Base-by-base conservation (phyloP, 768 basidiomycete genomes). In the Russula earlei region DNA sequence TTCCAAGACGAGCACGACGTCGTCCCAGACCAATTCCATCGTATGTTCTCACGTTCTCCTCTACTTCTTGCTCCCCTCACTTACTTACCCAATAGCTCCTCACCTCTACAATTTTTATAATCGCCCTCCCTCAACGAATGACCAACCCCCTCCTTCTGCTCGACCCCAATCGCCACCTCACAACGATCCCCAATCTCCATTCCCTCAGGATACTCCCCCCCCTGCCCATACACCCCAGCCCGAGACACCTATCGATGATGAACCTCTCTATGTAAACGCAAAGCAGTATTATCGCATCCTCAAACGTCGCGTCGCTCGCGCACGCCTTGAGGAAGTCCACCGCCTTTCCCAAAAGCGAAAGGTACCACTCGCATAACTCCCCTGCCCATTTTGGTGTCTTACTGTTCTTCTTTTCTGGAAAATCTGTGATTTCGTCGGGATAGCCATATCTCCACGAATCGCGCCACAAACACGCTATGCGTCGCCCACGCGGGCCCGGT, bases 241-340 rank as follows among this genome's bases (percentile, higher is more conserved):
- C 19, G 76, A 75, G 58, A 36, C 63, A 4, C 71, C 70, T 56
- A 77, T 90, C 64, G 94, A 97, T 72, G 93, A 97, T 61, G 95
- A 99, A 69, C 95, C 96, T 25, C 84, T 99, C 63, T 97, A 97
- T 73, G 96, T 99, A 56, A 99, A 99, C 65, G 95, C 96, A 57
- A 99, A 99, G 68, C 96, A 99, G 72, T 99, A 98, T 69, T 92
- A 94, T 65, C 89, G 96, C 67, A 98, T 99, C 65, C 81, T 99
- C 70, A 97, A 98, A 75, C 80, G 96, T 60, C 80, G 96, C 54
- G 81, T 89, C 63, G 93, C 95, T 5, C 75, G 95, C 42, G 90
- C 91, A 3, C 79, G 96, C 47, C 77, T 97, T 50, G 94, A 96
- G 66, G 95, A 98, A 71, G 78, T 98, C 51, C 93, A 96, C 63